Base-by-base conservation (phyloP, 2,329 filamentous ascomycete species). In the Fusarium sp. region DNA sequence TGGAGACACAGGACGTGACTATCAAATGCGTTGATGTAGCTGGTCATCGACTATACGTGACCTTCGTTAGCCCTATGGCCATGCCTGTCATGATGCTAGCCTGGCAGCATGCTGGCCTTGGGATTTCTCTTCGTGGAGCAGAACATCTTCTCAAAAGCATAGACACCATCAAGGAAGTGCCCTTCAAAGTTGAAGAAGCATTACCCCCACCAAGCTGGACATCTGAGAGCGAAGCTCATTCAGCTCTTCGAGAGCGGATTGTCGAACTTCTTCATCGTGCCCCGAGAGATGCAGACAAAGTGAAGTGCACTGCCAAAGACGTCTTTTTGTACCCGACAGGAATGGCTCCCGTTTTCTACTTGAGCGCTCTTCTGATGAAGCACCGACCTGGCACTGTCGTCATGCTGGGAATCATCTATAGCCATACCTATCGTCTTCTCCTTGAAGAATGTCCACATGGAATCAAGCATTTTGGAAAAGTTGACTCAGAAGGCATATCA, bases 271-370 rank as follows among this genome's bases (percentile, higher is more conserved):
- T 85, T 15, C 79, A 80, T 55, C 79, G 82, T 7, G 83, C 80
- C 1, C 75, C 82, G 2, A 72, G 77, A 26, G 72, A 78, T 8
- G 59, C 70, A n/a, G 45, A 67, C 12, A 70, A 74, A 13, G 68
- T 75, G n/a, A 72, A 65, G 30, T 69, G 75, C 49, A 54, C 57
- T 5, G 36, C 74, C 2, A 47, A 45, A 4, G 85, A 88, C 62
- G 81, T 89, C 2, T 86, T 80, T 50, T 76, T 89, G 20, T 88
- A 84, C 69, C 81, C 82, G 7, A 84, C 84, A 0, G 86, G 86
- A 28, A 88, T 88, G 85, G 82, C 82, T 1, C 80, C 82, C 28
- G 82, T 89, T 12, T 84, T 81, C 56, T 75, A 80, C 26, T 63
- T 80, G 3, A 82, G 83, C 36, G 77, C 77, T 40, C 75, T 78